phyloP scores from a whole-genome alignment of 2,329 filamentous ascomycete genomes.

The Dactylellina haptotyla region DNA sequence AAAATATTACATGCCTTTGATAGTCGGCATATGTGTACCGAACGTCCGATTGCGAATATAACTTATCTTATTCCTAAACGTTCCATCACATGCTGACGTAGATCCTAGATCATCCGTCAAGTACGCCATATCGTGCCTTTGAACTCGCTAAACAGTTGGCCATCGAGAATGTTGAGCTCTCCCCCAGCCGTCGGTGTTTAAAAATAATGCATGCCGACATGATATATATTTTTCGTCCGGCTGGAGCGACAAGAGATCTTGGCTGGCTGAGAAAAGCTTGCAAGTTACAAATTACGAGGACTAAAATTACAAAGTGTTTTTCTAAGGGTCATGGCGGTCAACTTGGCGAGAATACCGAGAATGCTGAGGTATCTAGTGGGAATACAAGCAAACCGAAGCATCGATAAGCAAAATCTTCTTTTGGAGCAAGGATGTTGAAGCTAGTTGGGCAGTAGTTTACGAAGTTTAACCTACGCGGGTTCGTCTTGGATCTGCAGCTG shows the following conservation, averaged over 20 bases:
- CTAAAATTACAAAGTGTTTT: neutral
- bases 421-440: neutral
- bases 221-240: conserved; percentile 1
- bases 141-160: neutral
- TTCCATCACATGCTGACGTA: conserved; percentile 26
- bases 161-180: conserved; percentile 1
- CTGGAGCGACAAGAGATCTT: conserved; percentile 37
- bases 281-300: neutral
- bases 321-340: conserved; percentile 8
- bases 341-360: conserved; percentile 38
- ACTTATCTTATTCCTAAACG: neutral
- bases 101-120: conserved; percentile 21
- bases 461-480: conserved; percentile 20
- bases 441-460: conserved; percentile 9
- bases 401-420: conserved; percentile 31
- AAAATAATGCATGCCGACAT: too few relatives aligned
- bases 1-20: neutral
- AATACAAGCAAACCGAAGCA: conserved; percentile 49
- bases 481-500: conserved; percentile 37
- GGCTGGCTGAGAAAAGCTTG: conserved; percentile 18
- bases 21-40: conserved; percentile 10
- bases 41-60: neutral
- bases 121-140: conserved; percentile 6
- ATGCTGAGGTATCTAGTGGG: conserved; percentile 13
- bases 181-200: too few relatives aligned